phyloP scores from a whole-genome alignment of 2,329 filamentous ascomycete species.

The Chaetomium strumarium region DNA sequence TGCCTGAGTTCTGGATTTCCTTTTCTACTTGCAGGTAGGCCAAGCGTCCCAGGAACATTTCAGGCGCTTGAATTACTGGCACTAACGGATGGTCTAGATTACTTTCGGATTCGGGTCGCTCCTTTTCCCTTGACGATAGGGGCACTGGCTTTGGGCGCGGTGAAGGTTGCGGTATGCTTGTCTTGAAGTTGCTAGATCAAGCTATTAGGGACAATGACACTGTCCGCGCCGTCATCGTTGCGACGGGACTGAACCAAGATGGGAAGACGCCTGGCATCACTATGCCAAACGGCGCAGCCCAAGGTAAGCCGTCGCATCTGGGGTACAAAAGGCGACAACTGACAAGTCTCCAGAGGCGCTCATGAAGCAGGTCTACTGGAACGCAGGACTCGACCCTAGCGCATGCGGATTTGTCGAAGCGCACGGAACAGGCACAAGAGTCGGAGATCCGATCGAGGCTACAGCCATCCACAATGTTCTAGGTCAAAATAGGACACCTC shows the following conservation, averaged over 20 bases:
- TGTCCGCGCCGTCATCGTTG: constrained; percentile 30
- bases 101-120: not conserved
- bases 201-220: constrained; percentile 26
- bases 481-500: not conserved
- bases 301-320: not conserved
- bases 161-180: not conserved
- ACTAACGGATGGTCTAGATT: too few species aligned
- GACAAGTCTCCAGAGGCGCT: constrained; percentile 8
- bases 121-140: not conserved
- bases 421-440: constrained; percentile 32
- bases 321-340: not conserved
- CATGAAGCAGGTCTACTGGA: constrained; percentile 5
- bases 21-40: not conserved
- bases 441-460: constrained; percentile 9
- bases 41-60: too few species aligned
- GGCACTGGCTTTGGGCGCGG: not conserved
- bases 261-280: constrained; percentile 8
- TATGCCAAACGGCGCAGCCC: not conserved
- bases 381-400: constrained; percentile 1
- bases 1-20: not conserved
- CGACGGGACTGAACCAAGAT: constrained; percentile 21
- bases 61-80: too few species aligned
- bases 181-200: constrained; percentile 15
- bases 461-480: not conserved
- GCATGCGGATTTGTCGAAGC: constrained; percentile 13